Conservation (phyloP, 441 rosid genomes). For the Croton setiger region DNA sequence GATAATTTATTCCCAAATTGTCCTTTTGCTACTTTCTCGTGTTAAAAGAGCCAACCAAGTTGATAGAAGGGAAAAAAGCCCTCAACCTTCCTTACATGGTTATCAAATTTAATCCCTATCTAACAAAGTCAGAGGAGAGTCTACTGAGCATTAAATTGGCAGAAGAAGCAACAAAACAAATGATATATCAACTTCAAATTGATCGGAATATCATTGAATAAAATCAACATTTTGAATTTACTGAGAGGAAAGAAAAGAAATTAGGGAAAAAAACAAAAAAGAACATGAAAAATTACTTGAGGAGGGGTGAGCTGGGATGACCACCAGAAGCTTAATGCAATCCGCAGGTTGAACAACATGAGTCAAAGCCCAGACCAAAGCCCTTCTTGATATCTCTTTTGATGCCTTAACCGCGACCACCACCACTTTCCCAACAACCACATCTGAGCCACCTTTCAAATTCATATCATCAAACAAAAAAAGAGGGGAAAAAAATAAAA, state of each 20-base stretch:
- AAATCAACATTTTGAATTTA: not conserved
- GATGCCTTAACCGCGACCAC: conserved; percentile 94
- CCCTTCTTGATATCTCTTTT: conserved; percentile 77
- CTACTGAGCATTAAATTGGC: not conserved
- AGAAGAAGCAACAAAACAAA: not conserved
- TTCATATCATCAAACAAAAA: conserved; percentile 33
- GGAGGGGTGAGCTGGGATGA: conserved; percentile 58
- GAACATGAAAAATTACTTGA: conserved; percentile 41
- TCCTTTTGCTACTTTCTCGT: not conserved
- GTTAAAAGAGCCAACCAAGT: not conserved
- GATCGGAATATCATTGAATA: not conserved
- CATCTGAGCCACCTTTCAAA: conserved; percentile 42
- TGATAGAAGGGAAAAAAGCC: not conserved
- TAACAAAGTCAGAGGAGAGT: not conserved
- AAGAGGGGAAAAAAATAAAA: not conserved
- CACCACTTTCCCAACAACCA: conserved; percentile 56
- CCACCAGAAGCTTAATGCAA: conserved; percentile 77
- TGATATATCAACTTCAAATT: not conserved
- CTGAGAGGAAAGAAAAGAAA: not conserved
- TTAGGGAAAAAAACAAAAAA: not conserved
- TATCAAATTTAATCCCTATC: not conserved
- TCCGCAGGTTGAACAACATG: conserved; percentile 97
- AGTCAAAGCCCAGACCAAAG: conserved; percentile 93
- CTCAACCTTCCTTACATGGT: not conserved
- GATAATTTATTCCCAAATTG: not conserved